phyloP scores from a whole-genome alignment of 495 filamentous ascomycete genomes.

The Xylaria acuta region DNA sequence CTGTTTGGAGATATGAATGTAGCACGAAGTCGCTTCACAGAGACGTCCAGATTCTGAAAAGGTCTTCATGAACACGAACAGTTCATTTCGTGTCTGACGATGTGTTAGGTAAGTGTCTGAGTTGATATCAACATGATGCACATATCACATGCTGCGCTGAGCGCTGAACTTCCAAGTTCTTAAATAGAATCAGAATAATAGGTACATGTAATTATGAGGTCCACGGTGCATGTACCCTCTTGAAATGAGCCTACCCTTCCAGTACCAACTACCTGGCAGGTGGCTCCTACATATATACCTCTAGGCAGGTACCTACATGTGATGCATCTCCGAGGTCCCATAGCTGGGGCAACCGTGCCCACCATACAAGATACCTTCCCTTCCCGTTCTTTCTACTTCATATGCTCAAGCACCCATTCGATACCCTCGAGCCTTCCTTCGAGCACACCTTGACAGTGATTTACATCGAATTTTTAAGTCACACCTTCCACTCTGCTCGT shows the following conservation, averaged over 20 bases:
- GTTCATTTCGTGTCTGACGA: background rate
- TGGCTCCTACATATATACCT: background rate
- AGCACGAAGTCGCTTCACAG: background rate
- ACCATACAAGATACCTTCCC: background rate
- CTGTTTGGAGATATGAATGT: background rate
- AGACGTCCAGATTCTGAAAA: background rate
- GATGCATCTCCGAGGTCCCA: background rate
- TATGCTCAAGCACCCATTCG: background rate
- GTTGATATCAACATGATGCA: background rate
- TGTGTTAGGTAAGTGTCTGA: background rate
- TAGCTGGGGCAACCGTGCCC: background rate
- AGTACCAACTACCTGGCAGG: background rate
- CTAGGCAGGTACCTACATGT: background rate
- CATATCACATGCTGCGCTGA: background rate
- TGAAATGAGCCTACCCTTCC: background rate
- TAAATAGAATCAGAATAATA: background rate
- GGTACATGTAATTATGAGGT: background rate
- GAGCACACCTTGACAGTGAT: background rate
- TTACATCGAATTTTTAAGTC: background rate
- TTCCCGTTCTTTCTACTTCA: background rate
- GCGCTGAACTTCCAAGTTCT: background rate
- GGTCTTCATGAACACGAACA: background rate
- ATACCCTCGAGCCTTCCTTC: background rate
- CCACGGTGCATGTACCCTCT: background rate
- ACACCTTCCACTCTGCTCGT: background rate